Base-by-base conservation (phyloP, 1,284 basidiomycete species). In the Ceratobasidium sp. region DNA sequence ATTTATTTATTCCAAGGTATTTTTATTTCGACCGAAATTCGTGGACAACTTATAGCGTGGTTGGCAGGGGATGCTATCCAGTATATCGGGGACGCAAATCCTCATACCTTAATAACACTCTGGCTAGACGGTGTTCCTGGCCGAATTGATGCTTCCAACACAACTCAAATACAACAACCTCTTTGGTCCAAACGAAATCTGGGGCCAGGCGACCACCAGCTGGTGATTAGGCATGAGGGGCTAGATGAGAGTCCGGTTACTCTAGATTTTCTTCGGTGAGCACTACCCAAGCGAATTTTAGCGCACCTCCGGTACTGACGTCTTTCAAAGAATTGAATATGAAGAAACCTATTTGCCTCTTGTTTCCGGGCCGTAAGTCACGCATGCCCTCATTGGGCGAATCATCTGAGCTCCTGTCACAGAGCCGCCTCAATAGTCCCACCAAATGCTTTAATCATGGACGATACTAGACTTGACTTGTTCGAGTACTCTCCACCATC, bases 1-100 rank as follows among this genome's bases (percentile, higher is more conserved):
- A 41, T 62, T 38, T 62, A 62, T 41, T 62, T 62, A 16, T 62
- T 62, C 35, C 60, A 62, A 62, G 60, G 60, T 62, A 41, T 20
- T 33, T 20, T 18, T 20, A n/a, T 62, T 41, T 10, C 16, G 20
- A 10, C n/a, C 14, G n/a, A n/a, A n/a, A n/a, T 18, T 3, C 18
- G 14, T 7, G 35, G n/a, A n/a, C n/a, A n/a, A n/a, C 38, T 62
- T 3, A 62, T n/a, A 30, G 33, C 6, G 14, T n/a, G 1, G 33
- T 30, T 38, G 20, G n/a, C 35, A 62, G 60, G 60, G 20, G 16
- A 62, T 23, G 33, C 38, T 20, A 20, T 62, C 16, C 18, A 41
- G 8, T 62, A 41, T 20, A 30, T 41, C 16, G 60, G 60, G 2
- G 60, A 62, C 20, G 4, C 18, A 6, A 62, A 62, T 41, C 16